Evolutionary conservation across 768 basidiomycete species (phyloP).

Genomic region (Leccinum truebloodii): DNA sequence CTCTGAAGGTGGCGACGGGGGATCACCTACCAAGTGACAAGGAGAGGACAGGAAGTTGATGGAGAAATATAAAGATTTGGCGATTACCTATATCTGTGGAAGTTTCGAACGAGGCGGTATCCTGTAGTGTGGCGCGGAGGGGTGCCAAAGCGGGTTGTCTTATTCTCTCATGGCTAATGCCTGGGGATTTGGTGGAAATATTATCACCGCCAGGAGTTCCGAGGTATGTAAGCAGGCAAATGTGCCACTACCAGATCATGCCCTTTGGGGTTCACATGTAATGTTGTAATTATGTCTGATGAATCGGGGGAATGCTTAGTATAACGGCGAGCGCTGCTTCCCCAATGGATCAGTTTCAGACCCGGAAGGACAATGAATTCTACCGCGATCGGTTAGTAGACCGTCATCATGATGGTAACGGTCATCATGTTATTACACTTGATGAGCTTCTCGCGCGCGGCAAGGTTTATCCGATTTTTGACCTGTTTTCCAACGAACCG

Average conservation of each 20-base stretch:
- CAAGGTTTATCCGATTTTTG: not conserved
- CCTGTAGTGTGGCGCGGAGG: not conserved
- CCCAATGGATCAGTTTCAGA: not conserved
- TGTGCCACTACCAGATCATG: not conserved
- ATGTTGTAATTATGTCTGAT: not conserved
- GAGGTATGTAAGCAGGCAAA: not conserved
- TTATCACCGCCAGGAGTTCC: not conserved
- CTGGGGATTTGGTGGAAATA: not conserved
- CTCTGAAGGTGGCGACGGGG: not conserved
- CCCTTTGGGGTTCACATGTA: not conserved
- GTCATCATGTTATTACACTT: not conserved
- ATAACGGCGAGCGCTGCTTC: not conserved
- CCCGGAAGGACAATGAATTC: not conserved
- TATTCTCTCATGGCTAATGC: no score
- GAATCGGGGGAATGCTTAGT: not conserved
- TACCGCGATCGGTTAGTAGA: not conserved
- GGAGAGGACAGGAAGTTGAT: not conserved
- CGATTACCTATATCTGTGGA: not conserved
- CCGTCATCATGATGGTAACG: not conserved
- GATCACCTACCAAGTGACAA: not conserved
- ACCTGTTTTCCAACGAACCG: not conserved
- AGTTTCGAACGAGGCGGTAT: not conserved
- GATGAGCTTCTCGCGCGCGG: not conserved
- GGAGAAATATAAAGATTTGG: no score
- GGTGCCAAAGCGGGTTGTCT: not conserved